A percentile compares a stretch with the other conserved stretches of the same genome.
These are phyloP conservation scores for Camelina laxa DNA, from an alignment of 345 rosid genomes.

Conservation along the genomic window DNA sequence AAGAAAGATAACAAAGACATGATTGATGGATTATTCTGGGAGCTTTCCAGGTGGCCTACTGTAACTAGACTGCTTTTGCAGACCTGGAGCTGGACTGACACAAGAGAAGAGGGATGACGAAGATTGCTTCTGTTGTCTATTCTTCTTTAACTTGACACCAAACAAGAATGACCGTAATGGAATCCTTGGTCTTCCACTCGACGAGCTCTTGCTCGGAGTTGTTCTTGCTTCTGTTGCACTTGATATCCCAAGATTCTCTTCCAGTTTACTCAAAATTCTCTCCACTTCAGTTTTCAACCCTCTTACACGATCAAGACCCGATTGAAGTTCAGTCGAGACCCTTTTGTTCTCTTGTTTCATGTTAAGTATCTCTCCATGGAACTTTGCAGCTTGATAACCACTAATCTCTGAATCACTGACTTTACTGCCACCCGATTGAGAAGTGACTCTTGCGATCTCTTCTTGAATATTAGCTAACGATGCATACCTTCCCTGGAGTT, in stretches of 20 bases:
- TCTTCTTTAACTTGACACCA: constrained; percentile 81
- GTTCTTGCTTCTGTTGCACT: constrained; percentile 40
- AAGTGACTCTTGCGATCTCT: constrained; percentile 58
- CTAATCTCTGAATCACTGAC: constrained; percentile 51
- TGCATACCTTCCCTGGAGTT: constrained; percentile 60
- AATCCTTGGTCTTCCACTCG: constrained; percentile 51
- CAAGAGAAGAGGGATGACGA: constrained; percentile 59
- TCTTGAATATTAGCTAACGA: constrained; percentile 68
- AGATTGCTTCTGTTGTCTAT: constrained; percentile 53
- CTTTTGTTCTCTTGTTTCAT: constrained; percentile 89
- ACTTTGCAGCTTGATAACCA: constrained; percentile 74
- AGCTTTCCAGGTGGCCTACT: constrained; percentile 33
- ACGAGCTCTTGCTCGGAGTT: constrained; percentile 34
- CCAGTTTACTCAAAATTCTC: constrained; percentile 53
- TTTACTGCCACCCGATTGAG: constrained; percentile 39
- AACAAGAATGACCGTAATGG: constrained; percentile 86
- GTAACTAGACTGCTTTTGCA: constrained; percentile 56
- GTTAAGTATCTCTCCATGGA: constrained; percentile 83
- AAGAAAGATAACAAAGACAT: constrained; percentile 10
- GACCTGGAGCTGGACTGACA: constrained; percentile 57
- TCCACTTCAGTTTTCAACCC: constrained; percentile 57
- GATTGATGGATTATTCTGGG: constrained; percentile 29
- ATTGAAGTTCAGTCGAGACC: constrained; percentile 62
- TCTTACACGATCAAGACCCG: constrained; percentile 60
- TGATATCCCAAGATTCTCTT: constrained; percentile 57